phyloP scores from a whole-genome alignment of 331 rosid species.

The Phaseolus coccineus region DNA sequence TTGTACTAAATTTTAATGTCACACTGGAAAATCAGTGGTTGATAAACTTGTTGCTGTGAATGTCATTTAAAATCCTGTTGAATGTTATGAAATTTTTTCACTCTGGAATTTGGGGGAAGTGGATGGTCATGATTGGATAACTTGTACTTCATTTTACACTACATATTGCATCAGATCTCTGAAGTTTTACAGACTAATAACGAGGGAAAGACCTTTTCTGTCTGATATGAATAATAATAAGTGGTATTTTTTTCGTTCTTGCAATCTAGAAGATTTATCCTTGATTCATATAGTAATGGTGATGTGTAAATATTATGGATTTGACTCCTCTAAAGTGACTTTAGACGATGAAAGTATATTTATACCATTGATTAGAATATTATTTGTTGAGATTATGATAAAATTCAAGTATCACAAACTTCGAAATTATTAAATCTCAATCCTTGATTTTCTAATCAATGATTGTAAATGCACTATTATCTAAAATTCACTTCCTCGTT shows the following conservation, averaged over 20 bases:
- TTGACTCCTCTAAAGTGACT: neutral
- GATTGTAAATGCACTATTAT: neutral
- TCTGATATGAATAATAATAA: slow-evolving; percentile 17
- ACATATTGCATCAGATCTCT: neutral
- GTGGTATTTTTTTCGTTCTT: slow-evolving; percentile 27
- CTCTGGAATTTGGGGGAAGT: slow-evolving; percentile 24
- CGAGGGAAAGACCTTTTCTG: slow-evolving; percentile 4
- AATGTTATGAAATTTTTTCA: neutral
- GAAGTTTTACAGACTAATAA: slow-evolving; percentile 4
- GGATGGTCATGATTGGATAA: neutral
- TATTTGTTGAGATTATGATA: neutral
- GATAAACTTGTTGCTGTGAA: slow-evolving; percentile 7
- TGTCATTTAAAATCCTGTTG: slow-evolving; percentile 34
- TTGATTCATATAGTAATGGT: neutral
- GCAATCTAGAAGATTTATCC: slow-evolving; percentile 29
- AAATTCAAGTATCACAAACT: neutral
- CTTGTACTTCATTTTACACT: slow-evolving; percentile 7
- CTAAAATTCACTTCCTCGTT: neutral
- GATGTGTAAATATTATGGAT: slow-evolving; percentile 31
- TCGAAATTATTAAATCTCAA: neutral
- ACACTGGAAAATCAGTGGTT: slow-evolving; percentile 20
- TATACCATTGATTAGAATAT: neutral
- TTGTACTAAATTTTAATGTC: slow-evolving; percentile 20
- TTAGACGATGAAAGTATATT: neutral
- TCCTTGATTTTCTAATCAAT: neutral